Base-by-base conservation (phyloP, 352 stramenopile genomes). In the Phytophthora boehmeriae region DNA sequence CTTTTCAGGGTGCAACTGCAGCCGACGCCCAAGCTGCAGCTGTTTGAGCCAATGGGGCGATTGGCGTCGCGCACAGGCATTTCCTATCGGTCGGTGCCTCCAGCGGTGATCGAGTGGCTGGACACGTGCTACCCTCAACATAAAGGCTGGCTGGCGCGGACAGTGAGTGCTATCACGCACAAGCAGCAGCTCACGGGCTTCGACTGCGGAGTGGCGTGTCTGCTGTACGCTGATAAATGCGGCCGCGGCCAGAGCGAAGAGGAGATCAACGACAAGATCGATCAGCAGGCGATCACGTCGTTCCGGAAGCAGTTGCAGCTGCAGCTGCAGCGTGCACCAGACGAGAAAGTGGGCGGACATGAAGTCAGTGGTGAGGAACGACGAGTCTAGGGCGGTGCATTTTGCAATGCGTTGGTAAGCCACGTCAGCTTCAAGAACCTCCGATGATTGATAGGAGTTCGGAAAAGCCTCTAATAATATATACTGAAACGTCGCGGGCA, bases 11-110 rank as follows among this genome's bases (percentile, higher is more conserved):
- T 96, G 44, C 77, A 93, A 71, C 63, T 92, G n/a, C 16, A 64
- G 2, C 84, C 86, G 1, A 63, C 75, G 2, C 75, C 87, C 1
- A 74, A 84, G 56, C 68, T 97, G 11, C 85, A 97, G 70, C 73
- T 97, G 8, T 97, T 97, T 61, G 89, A 97, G 51, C 89, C 89
- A 6, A 93, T 96, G 81, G 89, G 89, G 1, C 78, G 77, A 8
- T 61, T 89, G 10, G 67, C 76, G 14, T 88, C 80, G 2, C 75
- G 83, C 0, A 80, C 78, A 0, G 83, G 80, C 0, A 76, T 92
- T 16, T 90, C 77, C 22, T 93, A 85, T 47, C 73, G 88, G 11
- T 92, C 83, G 8, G 78, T 97, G 38, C 89, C 89, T 13, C 83
- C 81, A 16, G 67, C 71, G 14, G 81, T 97, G 5, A 79, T 96